phyloP scores from a whole-genome alignment of 2,329 filamentous ascomycete genomes.

The Mollisia scopiformis region DNA sequence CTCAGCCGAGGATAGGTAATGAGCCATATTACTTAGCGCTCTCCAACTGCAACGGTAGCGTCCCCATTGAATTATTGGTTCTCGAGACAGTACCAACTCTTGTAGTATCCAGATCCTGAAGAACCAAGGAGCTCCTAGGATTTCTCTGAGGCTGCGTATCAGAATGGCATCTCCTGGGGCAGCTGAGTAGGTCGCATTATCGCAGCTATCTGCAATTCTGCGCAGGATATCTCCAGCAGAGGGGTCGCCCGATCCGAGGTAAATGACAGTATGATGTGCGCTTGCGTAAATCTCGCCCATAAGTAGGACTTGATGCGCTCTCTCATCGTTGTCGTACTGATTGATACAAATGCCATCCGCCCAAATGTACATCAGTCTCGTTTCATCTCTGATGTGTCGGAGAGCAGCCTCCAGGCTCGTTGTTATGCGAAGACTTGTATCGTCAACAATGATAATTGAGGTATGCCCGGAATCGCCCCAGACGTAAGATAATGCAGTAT shows the following conservation, averaged over 20 bases:
- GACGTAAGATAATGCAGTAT: slow-evolving; percentile 17
- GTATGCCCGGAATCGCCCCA: slow-evolving; percentile 1
- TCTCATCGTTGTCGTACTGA: slow-evolving; percentile 5
- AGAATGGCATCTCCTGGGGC: not conserved
- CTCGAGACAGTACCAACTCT: not conserved
- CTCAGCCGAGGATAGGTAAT: not conserved
- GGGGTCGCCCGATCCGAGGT: not conserved
- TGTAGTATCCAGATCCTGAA: not conserved
- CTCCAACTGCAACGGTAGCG: not conserved
- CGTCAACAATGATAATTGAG: not conserved
- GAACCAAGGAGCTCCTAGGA: not conserved
- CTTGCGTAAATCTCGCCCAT: slow-evolving; percentile 8
- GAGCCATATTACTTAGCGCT: not conserved
- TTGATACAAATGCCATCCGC: slow-evolving; percentile 15
- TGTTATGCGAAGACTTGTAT: not conserved
- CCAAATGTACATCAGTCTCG: slow-evolving; percentile 5
- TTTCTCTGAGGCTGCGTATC: not conserved
- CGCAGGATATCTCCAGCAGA: not conserved
- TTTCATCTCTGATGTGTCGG: not conserved
- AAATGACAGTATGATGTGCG: slow-evolving; percentile 3
- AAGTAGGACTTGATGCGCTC: slow-evolving; percentile 6
- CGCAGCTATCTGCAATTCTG: not conserved
- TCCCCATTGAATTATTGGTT: not conserved
- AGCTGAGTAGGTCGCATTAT: not conserved
- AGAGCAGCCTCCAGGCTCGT: not conserved